Base-by-base conservation (phyloP, 2,329 filamentous ascomycete genomes). In the Monosporascus sp. region DNA sequence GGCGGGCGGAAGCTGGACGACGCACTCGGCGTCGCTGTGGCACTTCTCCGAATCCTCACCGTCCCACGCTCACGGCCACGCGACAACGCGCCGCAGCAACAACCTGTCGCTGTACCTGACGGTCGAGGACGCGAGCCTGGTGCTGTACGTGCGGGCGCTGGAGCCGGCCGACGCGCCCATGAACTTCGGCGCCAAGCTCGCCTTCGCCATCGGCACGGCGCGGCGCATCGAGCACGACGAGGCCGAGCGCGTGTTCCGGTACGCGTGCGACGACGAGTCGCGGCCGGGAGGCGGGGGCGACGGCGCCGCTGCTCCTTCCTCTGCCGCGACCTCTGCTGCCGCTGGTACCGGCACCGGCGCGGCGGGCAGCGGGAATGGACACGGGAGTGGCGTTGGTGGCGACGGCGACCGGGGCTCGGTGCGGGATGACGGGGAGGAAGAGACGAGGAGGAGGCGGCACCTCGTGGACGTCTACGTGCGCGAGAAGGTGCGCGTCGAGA, bases 401-500 rank as follows among this genome's bases (percentile, higher is more conserved):
- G 60, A 57, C 35, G 49, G 31, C 7, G 54, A 28, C 43, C 31
- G 31, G 11, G 31, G 31, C 11, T 35, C 31, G 31, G 31, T 14
- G 31, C 31, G 7, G 40, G 49, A 20, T 44, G 9, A 38, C 7
- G 41, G 48, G 1, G 52, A 50, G 9, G 60, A 61, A 17, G 63
- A 65, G 37, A 56, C 38, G 2, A 41, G 17, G 5, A n/a, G 17
- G 38, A 41, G 9, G 18, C 38, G 17, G 38, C 38, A 41, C 18
- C 18, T 20, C 17, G 68, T 71, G 3, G 85, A 94, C 56, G 91
- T 97, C 3, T 87, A 84, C 58, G 93, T 97, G 46, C 85, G 87
- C 60, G 93, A 97, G 69, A 97, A 97, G 74, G 82, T 96, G 5
- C 80, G 88, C 41, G 87, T 97, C 2, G 92, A 96, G 70, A 93